Evolutionary conservation across 2,329 filamentous ascomycete genomes (phyloP).

Genomic region (Emergomyces orientalis): DNA sequence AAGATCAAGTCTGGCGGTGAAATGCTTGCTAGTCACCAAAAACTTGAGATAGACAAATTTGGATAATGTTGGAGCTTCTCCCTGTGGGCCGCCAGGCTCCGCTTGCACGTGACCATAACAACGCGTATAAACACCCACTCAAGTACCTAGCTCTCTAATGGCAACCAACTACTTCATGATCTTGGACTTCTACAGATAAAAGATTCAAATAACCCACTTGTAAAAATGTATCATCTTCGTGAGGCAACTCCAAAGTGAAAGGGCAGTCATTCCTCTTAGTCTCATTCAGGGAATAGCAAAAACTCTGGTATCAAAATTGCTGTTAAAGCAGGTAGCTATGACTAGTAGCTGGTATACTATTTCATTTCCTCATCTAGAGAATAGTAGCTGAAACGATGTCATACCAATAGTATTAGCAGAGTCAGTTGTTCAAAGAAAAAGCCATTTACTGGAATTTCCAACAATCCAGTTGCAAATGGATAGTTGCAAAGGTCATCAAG

Average conservation of each 20-base stretch:
- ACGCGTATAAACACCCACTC: too few relatives aligned
- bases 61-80: too few relatives aligned
- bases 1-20: not conserved
- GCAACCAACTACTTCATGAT: too few relatives aligned
- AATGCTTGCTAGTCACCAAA: not conserved
- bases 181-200: too few relatives aligned
- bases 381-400: not conserved
- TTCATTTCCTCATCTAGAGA: not conserved
- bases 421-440: not conserved
- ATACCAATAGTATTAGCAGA: not conserved
- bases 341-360: not conserved
- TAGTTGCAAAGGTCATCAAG: not conserved
- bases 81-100: too few relatives aligned
- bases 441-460: not conserved
- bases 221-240: too few relatives aligned
- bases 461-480: not conserved
- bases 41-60: too few relatives aligned
- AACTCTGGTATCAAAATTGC: not conserved
- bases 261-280: not conserved
- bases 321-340: not conserved
- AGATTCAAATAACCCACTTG: too few relatives aligned
- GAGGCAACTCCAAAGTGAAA: too few relatives aligned
- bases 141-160: too few relatives aligned
- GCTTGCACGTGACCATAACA: too few relatives aligned
- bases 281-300: not conserved